A percentile compares a stretch with the other conserved stretches of the same genome.
These are phyloP conservation scores for Eutrema salsugineum DNA, from an alignment of 441 rosid species.

Conservation along the genomic window DNA sequence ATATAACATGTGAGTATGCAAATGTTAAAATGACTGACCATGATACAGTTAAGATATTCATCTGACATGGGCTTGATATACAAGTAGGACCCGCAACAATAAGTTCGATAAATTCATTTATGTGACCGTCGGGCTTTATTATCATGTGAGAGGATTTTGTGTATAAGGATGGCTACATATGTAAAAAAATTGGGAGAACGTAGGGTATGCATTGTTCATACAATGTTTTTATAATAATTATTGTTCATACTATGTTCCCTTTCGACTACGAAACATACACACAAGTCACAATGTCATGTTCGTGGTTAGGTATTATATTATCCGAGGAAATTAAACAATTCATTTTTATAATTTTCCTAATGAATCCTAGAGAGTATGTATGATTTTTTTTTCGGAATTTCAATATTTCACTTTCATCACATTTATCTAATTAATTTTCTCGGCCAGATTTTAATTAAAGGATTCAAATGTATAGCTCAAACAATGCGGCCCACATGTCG, in stretches of 20 bases:
- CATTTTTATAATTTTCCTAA: neutral
- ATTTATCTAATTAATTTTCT: too few species aligned
- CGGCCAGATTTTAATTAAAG: neutral
- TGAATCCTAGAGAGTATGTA: neutral
- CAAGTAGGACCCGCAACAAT: neutral
- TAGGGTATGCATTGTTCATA: slow-evolving; percentile 9
- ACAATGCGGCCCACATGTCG: too few species aligned
- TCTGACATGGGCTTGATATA: too few species aligned
- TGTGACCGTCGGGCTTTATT: neutral
- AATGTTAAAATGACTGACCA: too few species aligned
- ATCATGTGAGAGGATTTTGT: neutral
- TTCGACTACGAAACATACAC: neutral
- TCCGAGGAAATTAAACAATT: neutral
- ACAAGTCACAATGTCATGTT: slow-evolving; percentile 21
- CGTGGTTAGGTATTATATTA: slow-evolving; percentile 2
- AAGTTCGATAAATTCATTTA: neutral
- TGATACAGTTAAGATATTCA: too few species aligned
- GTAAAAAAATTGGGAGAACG: neutral
- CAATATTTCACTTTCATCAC: neutral
- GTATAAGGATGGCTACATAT: neutral
- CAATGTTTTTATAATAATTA: neutral
- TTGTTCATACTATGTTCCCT: slow-evolving; percentile 8
- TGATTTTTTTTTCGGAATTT: neutral
- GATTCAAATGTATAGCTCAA: neutral
- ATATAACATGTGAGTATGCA: too few species aligned